Conservation (phyloP, 345 rosid genomes). For the Boechera retrofracta region DNA sequence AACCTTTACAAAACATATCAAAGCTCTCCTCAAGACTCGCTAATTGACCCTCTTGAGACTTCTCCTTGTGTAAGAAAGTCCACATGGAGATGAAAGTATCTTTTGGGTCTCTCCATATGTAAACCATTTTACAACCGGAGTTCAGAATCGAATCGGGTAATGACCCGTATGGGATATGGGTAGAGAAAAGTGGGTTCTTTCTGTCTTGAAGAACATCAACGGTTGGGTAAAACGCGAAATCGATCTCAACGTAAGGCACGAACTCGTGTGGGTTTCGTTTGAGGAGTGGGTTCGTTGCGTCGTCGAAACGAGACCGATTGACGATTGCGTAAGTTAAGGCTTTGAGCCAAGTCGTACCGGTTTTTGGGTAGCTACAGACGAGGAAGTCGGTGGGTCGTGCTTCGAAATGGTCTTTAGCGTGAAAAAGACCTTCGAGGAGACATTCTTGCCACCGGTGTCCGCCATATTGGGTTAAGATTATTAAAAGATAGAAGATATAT, state of each 20-base stretch:
- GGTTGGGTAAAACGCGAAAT: constrained; percentile 44
- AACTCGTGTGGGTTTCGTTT: constrained; percentile 48
- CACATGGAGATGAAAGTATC: constrained; percentile 51
- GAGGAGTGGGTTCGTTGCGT: constrained; percentile 35
- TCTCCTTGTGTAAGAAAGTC: constrained; percentile 49
- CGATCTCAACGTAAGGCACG: constrained; percentile 51
- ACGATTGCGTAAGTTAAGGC: constrained; percentile 45
- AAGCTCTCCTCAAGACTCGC: constrained; percentile 43
- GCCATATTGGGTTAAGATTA: constrained; percentile 18
- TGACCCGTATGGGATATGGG: constrained; percentile 41
- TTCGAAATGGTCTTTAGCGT: constrained; percentile 46
- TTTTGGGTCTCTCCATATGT: constrained; percentile 47
- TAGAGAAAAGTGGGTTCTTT: constrained; percentile 44
- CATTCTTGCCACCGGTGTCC: constrained; percentile 50
- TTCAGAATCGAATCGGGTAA: constrained; percentile 42
- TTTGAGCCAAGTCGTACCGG: constrained; percentile 53
- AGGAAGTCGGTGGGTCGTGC: constrained; percentile 46
- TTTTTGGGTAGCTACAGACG: constrained; percentile 50
- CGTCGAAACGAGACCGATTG: constrained; percentile 35
- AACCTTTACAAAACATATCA: constrained; percentile 45
- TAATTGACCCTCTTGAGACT: constrained; percentile 46
- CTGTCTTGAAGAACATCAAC: constrained; percentile 44
- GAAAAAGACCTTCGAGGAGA: constrained; percentile 46
- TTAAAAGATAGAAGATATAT: too few relatives aligned
- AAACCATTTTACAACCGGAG: constrained; percentile 47